Percentiles rank a stretch among this genome's conserved stretches.
Evolutionary conservation across 148 eudicot species (phyloP).

Genomic region (Cornus florida): DNA sequence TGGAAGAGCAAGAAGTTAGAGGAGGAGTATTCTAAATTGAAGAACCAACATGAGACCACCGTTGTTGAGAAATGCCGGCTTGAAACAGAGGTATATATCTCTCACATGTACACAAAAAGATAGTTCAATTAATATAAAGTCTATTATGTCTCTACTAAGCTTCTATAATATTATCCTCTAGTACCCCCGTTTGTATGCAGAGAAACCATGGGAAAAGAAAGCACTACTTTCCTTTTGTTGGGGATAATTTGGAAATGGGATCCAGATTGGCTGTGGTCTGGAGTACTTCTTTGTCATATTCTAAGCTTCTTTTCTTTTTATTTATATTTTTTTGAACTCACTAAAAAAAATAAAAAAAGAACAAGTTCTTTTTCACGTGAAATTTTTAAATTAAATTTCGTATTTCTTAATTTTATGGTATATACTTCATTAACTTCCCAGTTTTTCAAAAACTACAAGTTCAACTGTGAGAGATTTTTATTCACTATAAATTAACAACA

Average conservation of each 20-base stretch:
- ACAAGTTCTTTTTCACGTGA: not conserved
- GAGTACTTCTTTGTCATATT: not conserved
- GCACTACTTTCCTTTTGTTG: not conserved
- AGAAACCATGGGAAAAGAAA: not conserved
- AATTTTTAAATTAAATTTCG: too few species aligned
- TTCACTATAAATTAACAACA: too few species aligned
- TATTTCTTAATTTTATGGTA: not conserved
- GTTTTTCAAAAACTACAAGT: not conserved
- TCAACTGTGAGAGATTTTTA: not conserved
- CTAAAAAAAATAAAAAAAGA: too few species aligned
- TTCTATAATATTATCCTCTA: not conserved
- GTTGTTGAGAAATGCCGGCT: conserved; percentile 71
- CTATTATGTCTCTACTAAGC: not conserved
- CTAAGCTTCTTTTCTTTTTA: not conserved
- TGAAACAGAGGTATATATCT: conserved; percentile 58
- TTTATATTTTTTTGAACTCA: too few species aligned
- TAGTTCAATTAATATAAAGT: not conserved
- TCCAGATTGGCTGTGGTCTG: not conserved
- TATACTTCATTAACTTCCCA: too few species aligned
- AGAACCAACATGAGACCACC: conserved; percentile 42
- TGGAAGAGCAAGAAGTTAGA: conserved; percentile 90
- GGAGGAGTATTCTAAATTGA: conserved; percentile 69
- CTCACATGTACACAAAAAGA: conserved; percentile 9
- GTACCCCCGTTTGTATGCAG: not conserved
- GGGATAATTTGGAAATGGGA: not conserved